Evolutionary conservation across 768 basidiomycete genomes (phyloP).

Genomic region (Mycena epipterygia): DNA sequence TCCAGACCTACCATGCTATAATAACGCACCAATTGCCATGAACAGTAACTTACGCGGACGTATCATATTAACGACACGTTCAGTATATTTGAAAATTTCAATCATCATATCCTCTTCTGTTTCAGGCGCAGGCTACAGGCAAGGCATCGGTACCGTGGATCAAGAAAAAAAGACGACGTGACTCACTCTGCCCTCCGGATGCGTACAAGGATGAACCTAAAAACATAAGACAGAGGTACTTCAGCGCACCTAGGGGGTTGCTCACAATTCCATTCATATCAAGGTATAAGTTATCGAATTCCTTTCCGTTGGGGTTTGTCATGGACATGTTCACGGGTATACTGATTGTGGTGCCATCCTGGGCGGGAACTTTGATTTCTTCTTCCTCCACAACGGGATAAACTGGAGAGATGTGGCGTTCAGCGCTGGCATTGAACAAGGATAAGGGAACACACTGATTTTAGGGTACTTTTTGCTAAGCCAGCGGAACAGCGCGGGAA

Average conservation of each 20-base stretch:
- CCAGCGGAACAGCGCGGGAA: slow-evolving; percentile 98
- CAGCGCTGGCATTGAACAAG: neutral
- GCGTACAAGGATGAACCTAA: slow-evolving; percentile 98
- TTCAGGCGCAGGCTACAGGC: slow-evolving; percentile 87
- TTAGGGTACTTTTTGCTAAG: slow-evolving; percentile 99
- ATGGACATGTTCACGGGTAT: slow-evolving; percentile 84
- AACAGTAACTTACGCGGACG: slow-evolving; percentile 95
- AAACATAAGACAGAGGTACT: neutral
- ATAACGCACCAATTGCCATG: slow-evolving; percentile 93
- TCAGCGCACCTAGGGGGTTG: neutral
- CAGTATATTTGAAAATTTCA: slow-evolving; percentile 96
- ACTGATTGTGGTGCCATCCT: slow-evolving; percentile 74
- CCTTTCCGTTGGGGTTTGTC: slow-evolving; percentile 94
- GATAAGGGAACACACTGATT: slow-evolving; percentile 73
- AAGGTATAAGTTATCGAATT: slow-evolving; percentile 97
- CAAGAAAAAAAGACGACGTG: neutral
- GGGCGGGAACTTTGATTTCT: slow-evolving; percentile 75
- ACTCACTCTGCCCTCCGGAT: slow-evolving; percentile 93
- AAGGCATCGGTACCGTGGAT: slow-evolving; percentile 12
- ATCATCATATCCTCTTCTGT: slow-evolving; percentile 99
- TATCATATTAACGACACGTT: slow-evolving; percentile 97
- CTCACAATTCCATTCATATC: slow-evolving; percentile 99
- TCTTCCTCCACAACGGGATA: slow-evolving; percentile 89
- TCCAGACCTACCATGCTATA: neutral
- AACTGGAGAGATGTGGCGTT: slow-evolving; percentile 56